phyloP scores from a whole-genome alignment of 73 alveolate genomes.

The Tetrahymena thermophila region DNA sequence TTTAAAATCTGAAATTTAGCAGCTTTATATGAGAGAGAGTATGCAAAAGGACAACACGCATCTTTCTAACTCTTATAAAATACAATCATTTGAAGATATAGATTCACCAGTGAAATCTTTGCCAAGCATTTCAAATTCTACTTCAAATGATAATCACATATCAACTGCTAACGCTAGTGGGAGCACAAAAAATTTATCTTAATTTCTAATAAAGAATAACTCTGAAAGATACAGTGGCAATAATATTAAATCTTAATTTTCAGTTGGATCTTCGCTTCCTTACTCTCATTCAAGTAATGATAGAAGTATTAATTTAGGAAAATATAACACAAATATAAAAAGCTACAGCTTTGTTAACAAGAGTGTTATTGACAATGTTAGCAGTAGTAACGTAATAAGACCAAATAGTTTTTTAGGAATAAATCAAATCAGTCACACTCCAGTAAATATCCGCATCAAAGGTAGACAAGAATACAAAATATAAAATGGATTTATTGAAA shows the following conservation, averaged over 20 bases:
- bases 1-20: slow-evolving; percentile 50
- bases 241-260: not conserved
- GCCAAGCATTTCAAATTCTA: not conserved
- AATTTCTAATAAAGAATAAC: not conserved
- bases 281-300: not conserved
- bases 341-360: not conserved
- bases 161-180: not conserved
- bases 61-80: not conserved
- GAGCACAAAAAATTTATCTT: slow-evolving; percentile 12
- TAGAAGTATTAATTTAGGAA: not conserved
- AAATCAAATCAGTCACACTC: not conserved
- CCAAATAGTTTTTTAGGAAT: not conserved
- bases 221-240: not conserved
- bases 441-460: not conserved
- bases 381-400: not conserved
- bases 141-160: not conserved
- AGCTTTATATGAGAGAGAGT: not conserved
- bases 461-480: not conserved
- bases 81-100: not conserved
- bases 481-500: not conserved
- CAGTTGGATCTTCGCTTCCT: not conserved
- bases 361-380: not conserved
- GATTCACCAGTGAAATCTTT: not conserved
- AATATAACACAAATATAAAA: not conserved
- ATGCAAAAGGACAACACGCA: slow-evolving; percentile 10